Percentiles rank a stretch among this genome's conserved stretches.
phyloP scores from a whole-genome alignment of 495 filamentous ascomycete genomes.

The Hypoxylon rickii region DNA sequence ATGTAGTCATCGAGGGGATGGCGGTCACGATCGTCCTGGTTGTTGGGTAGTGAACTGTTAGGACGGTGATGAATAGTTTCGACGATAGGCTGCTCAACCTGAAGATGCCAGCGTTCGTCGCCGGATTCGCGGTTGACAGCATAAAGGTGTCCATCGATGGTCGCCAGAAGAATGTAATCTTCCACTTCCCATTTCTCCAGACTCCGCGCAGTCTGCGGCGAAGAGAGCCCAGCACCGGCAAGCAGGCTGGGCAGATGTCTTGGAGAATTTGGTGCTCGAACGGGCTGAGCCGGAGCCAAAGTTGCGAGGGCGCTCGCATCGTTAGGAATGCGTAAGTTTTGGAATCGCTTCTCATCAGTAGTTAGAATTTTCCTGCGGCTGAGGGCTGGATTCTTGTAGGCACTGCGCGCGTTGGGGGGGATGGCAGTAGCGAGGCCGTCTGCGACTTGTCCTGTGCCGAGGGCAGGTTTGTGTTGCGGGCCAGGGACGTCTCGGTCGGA shows the following conservation, averaged over 20 bases:
- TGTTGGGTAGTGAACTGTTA: constrained; percentile 64
- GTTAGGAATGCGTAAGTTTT: constrained; percentile 55
- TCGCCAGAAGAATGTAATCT: constrained; percentile 99
- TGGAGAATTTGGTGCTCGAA: constrained; percentile 78
- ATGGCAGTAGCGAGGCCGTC: constrained; percentile 34
- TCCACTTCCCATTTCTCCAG: constrained; percentile 99
- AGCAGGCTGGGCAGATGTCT: constrained; percentile 57
- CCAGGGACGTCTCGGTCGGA: constrained; percentile 18
- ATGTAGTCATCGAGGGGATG: constrained; percentile 77
- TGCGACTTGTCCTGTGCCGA: constrained; percentile 27
- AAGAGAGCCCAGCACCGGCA: constrained; percentile 65
- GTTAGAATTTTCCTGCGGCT: constrained; percentile 24
- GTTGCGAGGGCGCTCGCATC: constrained; percentile 94
- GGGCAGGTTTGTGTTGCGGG: constrained; percentile 38
- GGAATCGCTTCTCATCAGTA: constrained; percentile 44
- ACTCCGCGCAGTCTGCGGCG: constrained; percentile 89
- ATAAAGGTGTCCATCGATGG: constrained; percentile 95
- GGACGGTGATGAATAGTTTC: constrained; percentile 82
- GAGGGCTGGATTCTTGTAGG: constrained; percentile 14
- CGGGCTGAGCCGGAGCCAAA: constrained; percentile 87
- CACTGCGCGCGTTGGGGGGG: constrained; percentile 33
- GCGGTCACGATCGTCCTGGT: constrained; percentile 49
- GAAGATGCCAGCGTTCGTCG: constrained; percentile 78
- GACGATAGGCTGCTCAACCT: constrained; percentile 82
- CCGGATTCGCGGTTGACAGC: constrained; percentile 89